A percentile compares a stretch with the other conserved stretches of the same genome.
Evolutionary conservation across 768 basidiomycete genomes (phyloP).

Genomic region (Arthromyces matolae): DNA sequence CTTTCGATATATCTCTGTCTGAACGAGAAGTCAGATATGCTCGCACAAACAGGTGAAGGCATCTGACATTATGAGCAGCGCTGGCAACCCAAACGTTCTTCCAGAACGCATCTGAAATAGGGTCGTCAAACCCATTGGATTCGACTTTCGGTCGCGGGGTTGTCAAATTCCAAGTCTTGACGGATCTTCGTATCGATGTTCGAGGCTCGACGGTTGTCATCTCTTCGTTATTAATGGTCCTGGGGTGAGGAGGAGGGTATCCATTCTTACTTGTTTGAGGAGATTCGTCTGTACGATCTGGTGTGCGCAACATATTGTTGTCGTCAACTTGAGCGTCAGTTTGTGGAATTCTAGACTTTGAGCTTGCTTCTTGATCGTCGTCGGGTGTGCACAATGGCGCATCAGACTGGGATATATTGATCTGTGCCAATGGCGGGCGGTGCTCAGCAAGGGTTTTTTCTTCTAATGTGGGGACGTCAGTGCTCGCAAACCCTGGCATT

Average conservation of each 20-base stretch:
- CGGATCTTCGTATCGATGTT: constrained; percentile 50
- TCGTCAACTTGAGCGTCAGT: no score
- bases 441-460: constrained; percentile 58
- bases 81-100: constrained; percentile 84
- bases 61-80: constrained; percentile 82
- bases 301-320: no score
- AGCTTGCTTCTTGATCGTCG: constrained; percentile 7
- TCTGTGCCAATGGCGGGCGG: constrained; percentile 33
- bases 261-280: no score
- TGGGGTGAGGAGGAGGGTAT: constrained; percentile 43
- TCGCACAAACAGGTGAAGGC: constrained; percentile 2
- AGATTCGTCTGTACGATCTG: no score
- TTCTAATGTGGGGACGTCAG: constrained; percentile 66
- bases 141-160: constrained; percentile 70
- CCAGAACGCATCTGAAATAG: constrained; percentile 85
- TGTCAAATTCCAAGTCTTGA: constrained; percentile 58
- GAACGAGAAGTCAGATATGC: constrained; percentile 6
- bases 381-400: no score
- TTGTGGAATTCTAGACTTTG: no score
- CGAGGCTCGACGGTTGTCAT: constrained; percentile 45
- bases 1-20: constrained; percentile 95
- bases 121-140: constrained; percentile 82
- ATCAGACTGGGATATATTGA: background rate
- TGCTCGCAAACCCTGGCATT: constrained; percentile 54
- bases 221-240: constrained; percentile 46